These are phyloP conservation scores for Neurospora sp. DNA, from an alignment of 495 filamentous ascomycete species.

Conservation along the genomic window DNA sequence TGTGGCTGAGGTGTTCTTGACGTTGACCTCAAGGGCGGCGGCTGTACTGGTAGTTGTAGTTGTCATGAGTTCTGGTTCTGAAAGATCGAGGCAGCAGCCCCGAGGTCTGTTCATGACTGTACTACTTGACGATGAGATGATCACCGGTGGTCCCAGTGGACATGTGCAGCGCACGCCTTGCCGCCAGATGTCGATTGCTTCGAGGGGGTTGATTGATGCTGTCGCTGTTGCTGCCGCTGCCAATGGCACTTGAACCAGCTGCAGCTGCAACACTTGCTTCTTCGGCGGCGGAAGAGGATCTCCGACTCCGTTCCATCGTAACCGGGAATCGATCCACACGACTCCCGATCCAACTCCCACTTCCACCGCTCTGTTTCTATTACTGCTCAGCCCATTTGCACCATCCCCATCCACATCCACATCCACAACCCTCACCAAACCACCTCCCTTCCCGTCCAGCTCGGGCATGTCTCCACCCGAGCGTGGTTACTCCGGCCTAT, in stretches of 20 bases:
- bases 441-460: conserved; percentile 2
- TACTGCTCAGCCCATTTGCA: too few relatives aligned
- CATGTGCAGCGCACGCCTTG: background rate
- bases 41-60: background rate
- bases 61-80: background rate
- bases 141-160: background rate
- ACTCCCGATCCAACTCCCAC: background rate
- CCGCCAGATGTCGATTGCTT: background rate
- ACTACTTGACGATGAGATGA: background rate
- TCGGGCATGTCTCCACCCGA: background rate
- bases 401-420: background rate
- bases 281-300: background rate
- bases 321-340: too few relatives aligned
- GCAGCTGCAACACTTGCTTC: background rate
- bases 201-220: background rate
- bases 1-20: too few relatives aligned
- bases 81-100: background rate
- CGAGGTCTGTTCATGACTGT: background rate
- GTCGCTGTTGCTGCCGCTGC: too few relatives aligned
- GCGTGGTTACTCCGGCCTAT: background rate
- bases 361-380: background rate
- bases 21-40: too few relatives aligned
- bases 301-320: background rate
- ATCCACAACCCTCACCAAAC: background rate
- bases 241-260: too few relatives aligned